Evolutionary conservation across 371 early-diverging fungal species (phyloP).

Genomic region (Mucor sp.): DNA sequence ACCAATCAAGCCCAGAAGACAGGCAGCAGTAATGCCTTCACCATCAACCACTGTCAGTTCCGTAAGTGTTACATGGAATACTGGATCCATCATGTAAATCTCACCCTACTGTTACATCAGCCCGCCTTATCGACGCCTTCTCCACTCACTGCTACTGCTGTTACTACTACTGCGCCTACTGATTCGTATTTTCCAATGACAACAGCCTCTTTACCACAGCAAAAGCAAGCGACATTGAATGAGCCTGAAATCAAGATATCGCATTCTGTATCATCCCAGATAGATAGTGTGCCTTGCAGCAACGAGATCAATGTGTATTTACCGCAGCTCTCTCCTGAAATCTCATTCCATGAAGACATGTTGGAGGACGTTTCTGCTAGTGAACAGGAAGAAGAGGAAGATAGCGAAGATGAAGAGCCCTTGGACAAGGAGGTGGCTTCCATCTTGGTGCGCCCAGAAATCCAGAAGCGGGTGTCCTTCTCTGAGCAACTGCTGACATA

Average conservation of each 20-base stretch:
- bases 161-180: background rate
- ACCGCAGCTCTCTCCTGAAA: conserved; percentile 27
- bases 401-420: background rate
- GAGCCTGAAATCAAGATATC: background rate
- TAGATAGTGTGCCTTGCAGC: background rate
- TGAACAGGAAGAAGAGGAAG: background rate
- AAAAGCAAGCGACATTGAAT: background rate
- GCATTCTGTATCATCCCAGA: background rate
- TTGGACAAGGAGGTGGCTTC: background rate
- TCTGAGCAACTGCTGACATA: conserved; percentile 17
- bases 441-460: conserved; percentile 2
- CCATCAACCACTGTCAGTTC: background rate
- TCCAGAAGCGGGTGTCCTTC: conserved; percentile 24
- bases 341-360: background rate
- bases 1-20: conserved; percentile 2
- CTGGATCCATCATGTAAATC: background rate
- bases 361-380: background rate
- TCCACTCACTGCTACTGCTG: background rate
- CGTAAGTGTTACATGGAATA: background rate
- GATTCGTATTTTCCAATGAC: background rate
- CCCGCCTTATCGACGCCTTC: background rate
- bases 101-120: background rate
- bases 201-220: background rate
- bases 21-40: background rate
- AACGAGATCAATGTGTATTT: conserved; percentile 12